A percentile compares a stretch with the other conserved stretches of the same genome.
Evolutionary conservation across 768 basidiomycete species (phyloP).

Genomic region (Stropharia rugosoannulata): DNA sequence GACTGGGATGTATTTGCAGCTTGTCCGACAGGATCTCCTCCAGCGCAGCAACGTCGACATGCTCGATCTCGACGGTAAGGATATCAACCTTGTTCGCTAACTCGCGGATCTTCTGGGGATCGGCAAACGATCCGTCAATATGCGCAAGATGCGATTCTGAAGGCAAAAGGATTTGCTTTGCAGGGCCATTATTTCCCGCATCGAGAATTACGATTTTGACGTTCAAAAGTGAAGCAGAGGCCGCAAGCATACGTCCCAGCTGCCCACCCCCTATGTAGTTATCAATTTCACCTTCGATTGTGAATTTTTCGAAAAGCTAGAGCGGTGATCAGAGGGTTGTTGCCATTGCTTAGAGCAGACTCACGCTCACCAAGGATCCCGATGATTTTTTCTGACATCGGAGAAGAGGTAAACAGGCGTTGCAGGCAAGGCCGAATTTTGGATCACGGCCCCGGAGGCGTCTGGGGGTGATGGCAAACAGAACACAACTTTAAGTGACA

Average conservation of each 20-base stretch:
- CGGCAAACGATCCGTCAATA: conserved; percentile 87
- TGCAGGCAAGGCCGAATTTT: not conserved
- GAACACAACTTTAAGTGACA: too few species aligned
- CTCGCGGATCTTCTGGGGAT: conserved; percentile 73
- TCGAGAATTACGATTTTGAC: conserved; percentile 85
- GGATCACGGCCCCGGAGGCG: not conserved
- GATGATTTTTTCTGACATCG: conserved; percentile 40
- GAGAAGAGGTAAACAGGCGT: not conserved
- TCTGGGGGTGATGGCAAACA: too few species aligned
- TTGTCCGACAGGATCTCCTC: conserved; percentile 50
- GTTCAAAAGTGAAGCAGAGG: conserved; percentile 85
- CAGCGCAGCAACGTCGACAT: conserved; percentile 80
- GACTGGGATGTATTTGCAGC: conserved; percentile 70
- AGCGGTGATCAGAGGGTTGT: not conserved
- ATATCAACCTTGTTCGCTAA: conserved; percentile 82
- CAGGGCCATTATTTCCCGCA: conserved; percentile 74
- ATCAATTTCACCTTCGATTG: conserved; percentile 10
- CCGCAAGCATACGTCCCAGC: conserved; percentile 94
- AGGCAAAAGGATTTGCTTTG: conserved; percentile 81
- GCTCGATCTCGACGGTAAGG: conserved; percentile 95
- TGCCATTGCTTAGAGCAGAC: conserved; percentile 10
- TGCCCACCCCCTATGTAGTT: conserved; percentile 83
- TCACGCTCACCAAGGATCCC: conserved; percentile 54
- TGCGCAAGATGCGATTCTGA: conserved; percentile 52
- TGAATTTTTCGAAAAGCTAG: conserved; percentile 8